Conservation (phyloP, 768 basidiomycete genomes). For the Ramaria rubella region DNA sequence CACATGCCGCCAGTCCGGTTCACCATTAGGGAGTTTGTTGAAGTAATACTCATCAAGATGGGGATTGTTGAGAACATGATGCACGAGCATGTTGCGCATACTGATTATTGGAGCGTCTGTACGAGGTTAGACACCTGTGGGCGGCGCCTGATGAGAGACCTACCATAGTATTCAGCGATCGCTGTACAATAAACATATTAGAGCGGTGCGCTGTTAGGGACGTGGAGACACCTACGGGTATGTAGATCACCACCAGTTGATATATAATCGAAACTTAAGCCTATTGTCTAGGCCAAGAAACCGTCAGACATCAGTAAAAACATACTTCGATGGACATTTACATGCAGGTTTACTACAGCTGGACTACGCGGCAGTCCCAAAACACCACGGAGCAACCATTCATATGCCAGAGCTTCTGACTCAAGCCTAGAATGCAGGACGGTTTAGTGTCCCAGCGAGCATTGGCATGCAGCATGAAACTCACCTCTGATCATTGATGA, state of each 20-base stretch:
- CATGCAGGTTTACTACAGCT: conserved; percentile 11
- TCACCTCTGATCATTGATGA: conserved; percentile 14
- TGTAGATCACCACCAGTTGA: conserved; percentile 13
- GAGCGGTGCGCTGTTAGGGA: background rate
- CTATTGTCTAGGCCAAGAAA: background rate
- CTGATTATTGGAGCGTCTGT: conserved; percentile 10
- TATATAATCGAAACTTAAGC: conserved; percentile 4
- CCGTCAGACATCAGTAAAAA: background rate
- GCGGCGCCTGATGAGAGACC: background rate
- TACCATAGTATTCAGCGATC: conserved; percentile 10
- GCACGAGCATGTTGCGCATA: conserved; percentile 12
- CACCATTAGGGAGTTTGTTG: background rate
- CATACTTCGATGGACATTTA: background rate
- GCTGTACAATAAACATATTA: background rate
- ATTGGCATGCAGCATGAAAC: background rate
- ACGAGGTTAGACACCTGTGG: background rate
- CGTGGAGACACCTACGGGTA: background rate
- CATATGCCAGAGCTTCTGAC: conserved; percentile 8
- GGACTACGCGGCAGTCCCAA: conserved; percentile 9
- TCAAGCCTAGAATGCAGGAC: conserved; percentile 2
- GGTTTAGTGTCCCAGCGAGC: background rate
- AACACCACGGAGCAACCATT: conserved; percentile 11
- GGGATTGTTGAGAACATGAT: conserved; percentile 6
- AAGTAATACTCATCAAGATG: conserved; percentile 9
- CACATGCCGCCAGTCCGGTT: conserved; percentile 10